Conservation (phyloP, 2,329 filamentous ascomycete species). For the Sporothrix humicola region DNA sequence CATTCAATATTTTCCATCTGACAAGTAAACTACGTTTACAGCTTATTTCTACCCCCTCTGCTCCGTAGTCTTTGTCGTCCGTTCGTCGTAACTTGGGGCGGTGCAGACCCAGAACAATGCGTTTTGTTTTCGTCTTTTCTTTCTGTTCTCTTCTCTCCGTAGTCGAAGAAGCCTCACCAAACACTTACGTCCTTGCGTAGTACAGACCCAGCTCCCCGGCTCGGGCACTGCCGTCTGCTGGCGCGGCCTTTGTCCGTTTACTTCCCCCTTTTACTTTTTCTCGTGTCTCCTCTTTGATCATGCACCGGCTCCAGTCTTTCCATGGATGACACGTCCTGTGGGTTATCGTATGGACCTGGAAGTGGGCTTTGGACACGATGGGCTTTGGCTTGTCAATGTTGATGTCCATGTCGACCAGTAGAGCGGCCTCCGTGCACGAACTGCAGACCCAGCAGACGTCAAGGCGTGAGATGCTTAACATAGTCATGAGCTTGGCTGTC, state of each 20-base stretch:
- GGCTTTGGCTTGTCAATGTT: background rate
- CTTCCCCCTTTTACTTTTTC: background rate
- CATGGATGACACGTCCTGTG: conserved; percentile 8
- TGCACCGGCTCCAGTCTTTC: background rate
- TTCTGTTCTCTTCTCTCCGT: background rate
- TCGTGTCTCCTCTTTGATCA: background rate
- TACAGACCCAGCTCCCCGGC: too few species aligned
- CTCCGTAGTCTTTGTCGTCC: too few species aligned
- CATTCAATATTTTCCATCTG: background rate
- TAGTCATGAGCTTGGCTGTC: background rate
- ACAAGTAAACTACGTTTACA: background rate
- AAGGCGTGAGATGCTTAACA: conserved; percentile 14
- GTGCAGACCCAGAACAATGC: background rate
- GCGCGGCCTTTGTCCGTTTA: background rate
- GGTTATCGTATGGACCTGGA: background rate
- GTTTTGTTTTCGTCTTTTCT: background rate
- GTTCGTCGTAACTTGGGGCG: conserved; percentile 16
- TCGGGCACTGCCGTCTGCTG: background rate
- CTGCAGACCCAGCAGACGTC: background rate
- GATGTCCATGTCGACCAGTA: background rate
- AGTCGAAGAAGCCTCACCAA: background rate
- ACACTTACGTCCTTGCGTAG: background rate
- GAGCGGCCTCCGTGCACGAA: background rate
- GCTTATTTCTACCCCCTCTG: too few species aligned
- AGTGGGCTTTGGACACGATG: too few species aligned